Percentiles rank a stretch among this genome's conserved stretches.
These are phyloP conservation scores for Ajuga chamaepitys DNA, from an alignment of 257 asterid genomes.

Conservation along the genomic window DNA sequence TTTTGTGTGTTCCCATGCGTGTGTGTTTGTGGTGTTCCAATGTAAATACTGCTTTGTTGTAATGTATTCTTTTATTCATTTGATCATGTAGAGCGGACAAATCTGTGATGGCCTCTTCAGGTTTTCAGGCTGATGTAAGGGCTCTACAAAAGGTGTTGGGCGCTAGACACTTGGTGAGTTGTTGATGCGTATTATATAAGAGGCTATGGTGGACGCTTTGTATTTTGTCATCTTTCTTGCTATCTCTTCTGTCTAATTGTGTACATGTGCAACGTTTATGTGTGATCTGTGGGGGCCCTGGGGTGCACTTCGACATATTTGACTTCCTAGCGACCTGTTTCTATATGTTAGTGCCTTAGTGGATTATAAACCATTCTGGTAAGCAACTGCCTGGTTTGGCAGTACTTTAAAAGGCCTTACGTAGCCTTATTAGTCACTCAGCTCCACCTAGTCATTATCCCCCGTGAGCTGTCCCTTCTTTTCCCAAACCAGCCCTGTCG, in stretches of 20 bases:
- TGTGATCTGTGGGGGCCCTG: background rate
- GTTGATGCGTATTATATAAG: background rate
- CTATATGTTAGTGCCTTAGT: background rate
- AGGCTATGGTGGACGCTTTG: background rate
- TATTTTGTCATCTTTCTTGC: background rate
- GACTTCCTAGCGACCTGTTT: background rate
- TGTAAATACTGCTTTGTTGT: background rate
- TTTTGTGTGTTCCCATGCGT: background rate
- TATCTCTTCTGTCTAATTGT: background rate
- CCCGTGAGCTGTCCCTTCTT: too few relatives aligned
- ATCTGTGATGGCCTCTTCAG: constrained; percentile 86
- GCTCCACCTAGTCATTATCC: too few relatives aligned
- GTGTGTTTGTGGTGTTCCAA: too few relatives aligned
- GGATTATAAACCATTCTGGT: background rate
- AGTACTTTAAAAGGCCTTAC: too few relatives aligned
- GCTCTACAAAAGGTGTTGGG: constrained; percentile 78
- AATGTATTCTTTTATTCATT: constrained; percentile 2
- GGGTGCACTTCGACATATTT: background rate
- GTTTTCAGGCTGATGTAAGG: constrained; percentile 96
- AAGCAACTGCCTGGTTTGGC: background rate
- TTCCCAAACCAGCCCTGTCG: too few relatives aligned
- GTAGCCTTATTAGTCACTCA: too few relatives aligned
- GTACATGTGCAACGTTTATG: background rate
- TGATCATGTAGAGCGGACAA: constrained; percentile 65
- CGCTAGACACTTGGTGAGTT: constrained; percentile 51